phyloP scores from a whole-genome alignment of 2,329 filamentous ascomycete genomes.

The Lecanosticta acicola region DNA sequence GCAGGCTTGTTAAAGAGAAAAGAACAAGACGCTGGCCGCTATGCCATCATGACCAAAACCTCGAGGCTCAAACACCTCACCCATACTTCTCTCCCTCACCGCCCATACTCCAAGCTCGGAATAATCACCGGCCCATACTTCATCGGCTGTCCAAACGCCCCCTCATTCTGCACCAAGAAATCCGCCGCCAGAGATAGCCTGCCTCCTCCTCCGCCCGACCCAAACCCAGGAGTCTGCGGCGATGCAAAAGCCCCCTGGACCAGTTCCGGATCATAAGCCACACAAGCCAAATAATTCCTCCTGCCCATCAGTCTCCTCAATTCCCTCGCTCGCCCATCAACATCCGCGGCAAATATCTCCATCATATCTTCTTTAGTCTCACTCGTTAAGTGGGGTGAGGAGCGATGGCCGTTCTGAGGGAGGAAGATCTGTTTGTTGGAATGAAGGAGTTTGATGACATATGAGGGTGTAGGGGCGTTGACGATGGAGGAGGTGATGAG shows the following conservation, averaged over 20 bases:
- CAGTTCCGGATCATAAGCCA: conserved; percentile 88
- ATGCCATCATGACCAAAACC: too few species aligned
- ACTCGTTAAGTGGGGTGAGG: conserved; percentile 53
- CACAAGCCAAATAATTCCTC: conserved; percentile 84
- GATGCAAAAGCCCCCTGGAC: conserved; percentile 44
- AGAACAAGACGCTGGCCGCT: too few species aligned
- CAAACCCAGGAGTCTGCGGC: conserved; percentile 5
- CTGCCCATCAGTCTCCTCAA: conserved; percentile 88
- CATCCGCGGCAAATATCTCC: conserved; percentile 96
- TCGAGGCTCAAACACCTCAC: neutral
- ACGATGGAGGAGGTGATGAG: conserved; percentile 90
- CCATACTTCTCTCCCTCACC: conserved; percentile 24
- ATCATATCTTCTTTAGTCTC: conserved; percentile 99
- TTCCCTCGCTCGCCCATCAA: conserved; percentile 74
- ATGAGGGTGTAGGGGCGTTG: conserved; percentile 75
- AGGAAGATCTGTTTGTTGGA: conserved; percentile 90
- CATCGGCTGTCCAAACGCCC: conserved; percentile 70
- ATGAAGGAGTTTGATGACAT: conserved; percentile 91
- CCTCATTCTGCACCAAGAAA: conserved; percentile 93
- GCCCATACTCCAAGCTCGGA: conserved; percentile 57
- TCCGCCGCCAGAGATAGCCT: conserved; percentile 82
- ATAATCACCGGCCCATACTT: conserved; percentile 98
- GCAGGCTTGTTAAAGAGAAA: too few species aligned
- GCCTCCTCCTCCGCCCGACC: conserved; percentile 37
- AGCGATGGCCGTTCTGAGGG: conserved; percentile 75